Percentiles rank a stretch among this genome's conserved stretches.
phyloP scores from a whole-genome alignment of 345 rosid species.

The Nephelium lappaceum region DNA sequence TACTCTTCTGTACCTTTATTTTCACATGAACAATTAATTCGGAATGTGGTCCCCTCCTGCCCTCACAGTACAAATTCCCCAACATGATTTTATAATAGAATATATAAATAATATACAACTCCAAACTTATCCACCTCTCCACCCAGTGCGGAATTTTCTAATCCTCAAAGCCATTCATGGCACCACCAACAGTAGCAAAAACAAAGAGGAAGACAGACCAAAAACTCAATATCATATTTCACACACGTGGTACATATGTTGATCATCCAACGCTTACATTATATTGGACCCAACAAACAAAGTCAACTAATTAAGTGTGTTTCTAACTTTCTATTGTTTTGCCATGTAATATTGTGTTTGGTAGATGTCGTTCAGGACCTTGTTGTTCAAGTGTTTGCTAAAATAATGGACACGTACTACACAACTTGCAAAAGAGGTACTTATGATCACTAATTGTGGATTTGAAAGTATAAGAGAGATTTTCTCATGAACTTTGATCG shows the following conservation, averaged over 20 bases:
- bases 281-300: constrained; percentile 5
- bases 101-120: constrained; percentile 14
- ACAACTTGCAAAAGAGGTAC: too few species aligned
- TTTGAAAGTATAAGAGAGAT: too few species aligned
- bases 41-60: constrained; percentile 33
- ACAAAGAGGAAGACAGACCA: neutral
- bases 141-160: constrained; percentile 16
- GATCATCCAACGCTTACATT: neutral
- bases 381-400: too few species aligned
- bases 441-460: too few species aligned
- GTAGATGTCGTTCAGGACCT: too few species aligned
- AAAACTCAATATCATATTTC: neutral
- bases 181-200: constrained; percentile 3
- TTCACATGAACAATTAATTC: constrained; percentile 15
- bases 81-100: constrained; percentile 15
- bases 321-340: constrained; percentile 9
- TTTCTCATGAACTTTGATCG: too few species aligned
- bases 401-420: too few species aligned
- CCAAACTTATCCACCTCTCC: constrained; percentile 24
- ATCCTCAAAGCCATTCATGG: constrained; percentile 24
- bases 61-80: constrained; percentile 32
- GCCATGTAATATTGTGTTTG: neutral
- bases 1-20: constrained; percentile 29
- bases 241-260: constrained; percentile 11
- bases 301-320: neutral